Base-by-base conservation (phyloP, 495 filamentous ascomycete species). In the Penicillium waksmanii region DNA sequence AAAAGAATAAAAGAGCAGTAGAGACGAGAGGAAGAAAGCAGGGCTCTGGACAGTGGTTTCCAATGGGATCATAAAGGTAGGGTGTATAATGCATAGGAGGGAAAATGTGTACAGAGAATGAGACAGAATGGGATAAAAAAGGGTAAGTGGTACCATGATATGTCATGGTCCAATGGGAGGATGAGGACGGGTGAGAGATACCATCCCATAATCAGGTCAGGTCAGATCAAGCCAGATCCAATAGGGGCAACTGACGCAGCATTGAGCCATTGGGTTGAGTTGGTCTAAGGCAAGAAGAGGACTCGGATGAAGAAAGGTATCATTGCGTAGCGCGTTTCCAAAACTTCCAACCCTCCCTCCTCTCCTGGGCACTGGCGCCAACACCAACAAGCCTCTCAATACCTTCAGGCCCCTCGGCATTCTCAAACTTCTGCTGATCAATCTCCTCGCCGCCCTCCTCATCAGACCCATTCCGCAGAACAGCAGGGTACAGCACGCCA, bases 261-360 rank as follows among this genome's bases (percentile, higher is more conserved):
- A 38, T 38, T 38, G 36, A 38, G 15, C 5, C 36, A 38, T 31
- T 31, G 27, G 8, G 27, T 6, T 2, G 3, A 9, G 27, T 23
- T 23, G 23, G 23, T 23, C 23, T 21, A 3, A 31, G 36, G 5
- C 36, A n/a, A 38, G 36, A 38, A 38, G 36, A 36, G 34, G 34
- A 36, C 23, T 23, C 23, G 23, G 23, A 23, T 17, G 40, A 43
- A 49, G 15, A 3, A 53, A 25, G 40, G 11, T 17, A 42, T 62
- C 49, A 66, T 50, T 56, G 58, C 25, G 63, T 48, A 34, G 72
- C 71, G 51, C 77, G 75, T 67, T 85, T 87, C 95, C 95, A 98
- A 72, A 97, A 98, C 73, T 93, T 95, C 95, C 95, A 98, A 1
- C 89, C 91, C 65, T 89, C 88, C 53, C 87, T 79, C 57, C 89